Conservation (phyloP, 2,329 filamentous ascomycete genomes). For the Tolypocladium pustulatum region DNA sequence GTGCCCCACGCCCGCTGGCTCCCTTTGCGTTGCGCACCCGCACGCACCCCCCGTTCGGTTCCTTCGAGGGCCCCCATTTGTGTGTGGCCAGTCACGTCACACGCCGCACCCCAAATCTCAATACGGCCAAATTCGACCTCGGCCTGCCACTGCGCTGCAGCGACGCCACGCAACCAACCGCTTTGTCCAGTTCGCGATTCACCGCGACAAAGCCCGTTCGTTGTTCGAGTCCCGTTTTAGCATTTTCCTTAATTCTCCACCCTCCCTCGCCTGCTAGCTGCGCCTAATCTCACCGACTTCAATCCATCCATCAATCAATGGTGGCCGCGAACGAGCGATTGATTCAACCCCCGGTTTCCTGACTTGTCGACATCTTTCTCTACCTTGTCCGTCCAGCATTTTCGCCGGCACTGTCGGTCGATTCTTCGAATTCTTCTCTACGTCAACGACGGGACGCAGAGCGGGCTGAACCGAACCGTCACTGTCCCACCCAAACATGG, state of each 20-base stretch:
- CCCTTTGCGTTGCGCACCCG: slow-evolving; percentile 4
- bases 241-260: background rate
- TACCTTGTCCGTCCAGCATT: background rate
- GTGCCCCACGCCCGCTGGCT: slow-evolving; percentile 4
- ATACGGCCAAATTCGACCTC: background rate
- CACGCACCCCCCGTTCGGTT: slow-evolving; percentile 1
- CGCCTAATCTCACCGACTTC: background rate
- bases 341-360: background rate
- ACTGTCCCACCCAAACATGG: slow-evolving; percentile 11
- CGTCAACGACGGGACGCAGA: background rate
- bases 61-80: slow-evolving; percentile 3
- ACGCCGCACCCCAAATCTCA: background rate
- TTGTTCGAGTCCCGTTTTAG: background rate
- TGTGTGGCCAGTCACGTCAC: slow-evolving; percentile 13
- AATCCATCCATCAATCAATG: background rate
- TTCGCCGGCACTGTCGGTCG: background rate
- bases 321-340: background rate
- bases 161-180: background rate
- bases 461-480: background rate
- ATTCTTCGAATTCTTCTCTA: background rate
- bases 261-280: background rate
- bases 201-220: background rate
- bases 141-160: background rate
- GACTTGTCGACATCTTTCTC: background rate
- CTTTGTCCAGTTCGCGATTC: background rate